These are phyloP conservation scores for Amylostereum chailletii DNA, from an alignment of 1,284 basidiomycete species.

Conservation along the genomic window DNA sequence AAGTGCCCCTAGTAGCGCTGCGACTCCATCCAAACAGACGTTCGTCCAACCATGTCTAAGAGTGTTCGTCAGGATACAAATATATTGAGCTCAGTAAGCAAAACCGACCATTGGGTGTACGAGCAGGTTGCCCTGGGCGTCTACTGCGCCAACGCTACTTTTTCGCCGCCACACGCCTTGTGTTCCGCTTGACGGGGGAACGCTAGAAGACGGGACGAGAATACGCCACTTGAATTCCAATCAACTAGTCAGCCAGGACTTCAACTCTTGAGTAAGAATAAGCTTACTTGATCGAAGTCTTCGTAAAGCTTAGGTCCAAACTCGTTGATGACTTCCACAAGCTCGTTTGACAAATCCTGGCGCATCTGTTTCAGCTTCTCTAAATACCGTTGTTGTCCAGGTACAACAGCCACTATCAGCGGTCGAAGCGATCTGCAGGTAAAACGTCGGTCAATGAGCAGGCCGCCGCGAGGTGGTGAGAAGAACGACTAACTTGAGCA, in stretches of 20 bases:
- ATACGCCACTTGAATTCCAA: slow-evolving; percentile 57
- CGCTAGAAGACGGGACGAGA: slow-evolving; percentile 74
- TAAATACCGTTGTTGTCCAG: slow-evolving; percentile 85
- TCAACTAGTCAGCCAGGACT: slow-evolving; percentile 1
- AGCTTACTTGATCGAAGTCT: slow-evolving; percentile 75
- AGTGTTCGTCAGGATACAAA: slow-evolving; percentile 1
- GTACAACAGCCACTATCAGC: slow-evolving; percentile 83
- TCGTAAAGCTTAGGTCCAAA: slow-evolving; percentile 85
- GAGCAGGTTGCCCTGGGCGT: slow-evolving; percentile 70
- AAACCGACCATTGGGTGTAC: slow-evolving; percentile 67
- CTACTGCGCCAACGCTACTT: slow-evolving; percentile 66
- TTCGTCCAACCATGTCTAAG: slow-evolving; percentile 84
- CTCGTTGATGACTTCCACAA: slow-evolving; percentile 84
- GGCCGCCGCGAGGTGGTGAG: slow-evolving; percentile 21
- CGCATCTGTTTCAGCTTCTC: slow-evolving; percentile 78
- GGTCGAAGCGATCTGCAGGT: slow-evolving; percentile 80
- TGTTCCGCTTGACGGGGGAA: slow-evolving; percentile 64
- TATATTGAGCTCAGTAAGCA: not conserved
- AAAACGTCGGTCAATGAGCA: slow-evolving; percentile 4
- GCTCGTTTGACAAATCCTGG: slow-evolving; percentile 75
- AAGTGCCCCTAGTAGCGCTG: slow-evolving; percentile 62
- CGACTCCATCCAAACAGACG: slow-evolving; percentile 88
- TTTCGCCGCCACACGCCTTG: slow-evolving; percentile 68
- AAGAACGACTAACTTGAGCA: slow-evolving; percentile 77
- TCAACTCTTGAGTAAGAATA: not conserved